Percentiles rank a stretch among this genome's conserved stretches.
Conservation (phyloP, 2,329 filamentous ascomycete species). For the Helicocarpus griseus region DNA sequence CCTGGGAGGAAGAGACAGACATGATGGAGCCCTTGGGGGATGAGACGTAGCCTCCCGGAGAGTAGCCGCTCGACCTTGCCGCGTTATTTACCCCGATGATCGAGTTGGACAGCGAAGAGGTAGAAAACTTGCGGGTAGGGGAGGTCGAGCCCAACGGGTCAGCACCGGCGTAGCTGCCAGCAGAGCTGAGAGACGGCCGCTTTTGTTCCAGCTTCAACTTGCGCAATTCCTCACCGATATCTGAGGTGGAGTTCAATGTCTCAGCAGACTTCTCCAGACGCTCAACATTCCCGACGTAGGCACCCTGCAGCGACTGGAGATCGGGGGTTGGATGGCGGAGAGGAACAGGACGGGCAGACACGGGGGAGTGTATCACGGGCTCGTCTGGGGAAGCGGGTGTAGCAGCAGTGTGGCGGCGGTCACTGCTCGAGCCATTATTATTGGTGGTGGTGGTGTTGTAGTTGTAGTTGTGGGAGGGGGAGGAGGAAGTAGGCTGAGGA, state of each 20-base stretch:
- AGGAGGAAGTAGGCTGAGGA: neutral
- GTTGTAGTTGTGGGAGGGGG: neutral
- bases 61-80: constrained; percentile 32
- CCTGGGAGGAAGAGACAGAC: constrained; percentile 22
- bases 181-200: constrained; percentile 27
- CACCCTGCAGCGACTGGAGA: constrained; percentile 41
- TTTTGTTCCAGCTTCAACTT: constrained; percentile 38
- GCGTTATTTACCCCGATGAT: constrained; percentile 26
- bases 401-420: neutral
- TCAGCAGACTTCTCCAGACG: constrained; percentile 40
- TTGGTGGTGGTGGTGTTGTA: neutral
- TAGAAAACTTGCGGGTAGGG: constrained; percentile 21
- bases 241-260: constrained; percentile 38
- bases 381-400: constrained; percentile 17
- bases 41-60: constrained; percentile 27
- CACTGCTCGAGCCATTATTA: neutral
- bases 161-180: constrained; percentile 5
- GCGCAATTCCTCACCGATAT: constrained; percentile 37
- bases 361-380: constrained; percentile 28
- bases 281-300: constrained; percentile 41
- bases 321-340: constrained; percentile 41
- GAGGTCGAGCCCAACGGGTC: constrained; percentile 8
- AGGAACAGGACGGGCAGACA: constrained; percentile 32
- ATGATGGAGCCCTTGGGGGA: constrained; percentile 35
- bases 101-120: constrained; percentile 34